Evolutionary conservation across 129 eudicot species (phyloP).

Genomic region (Artemisia annua): DNA sequence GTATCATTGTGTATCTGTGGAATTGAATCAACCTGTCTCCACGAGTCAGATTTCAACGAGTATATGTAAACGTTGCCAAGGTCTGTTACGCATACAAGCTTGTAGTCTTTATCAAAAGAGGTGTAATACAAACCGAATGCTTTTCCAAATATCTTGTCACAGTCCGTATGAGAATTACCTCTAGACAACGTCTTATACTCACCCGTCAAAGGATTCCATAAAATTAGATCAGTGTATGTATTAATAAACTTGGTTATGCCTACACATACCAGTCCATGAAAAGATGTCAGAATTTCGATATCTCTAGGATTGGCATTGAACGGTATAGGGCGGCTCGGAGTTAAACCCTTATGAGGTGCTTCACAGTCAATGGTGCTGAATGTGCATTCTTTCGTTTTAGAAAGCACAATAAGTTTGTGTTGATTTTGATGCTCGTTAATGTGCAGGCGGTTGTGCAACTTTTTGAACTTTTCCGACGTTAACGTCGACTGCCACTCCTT

Average conservation of each 20-base stretch:
- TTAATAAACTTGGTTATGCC: background rate
- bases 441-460: background rate
- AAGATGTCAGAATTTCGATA: background rate
- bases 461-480: background rate
- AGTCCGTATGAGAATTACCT: background rate
- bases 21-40: too few species aligned
- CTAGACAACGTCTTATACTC: background rate
- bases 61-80: too few species aligned
- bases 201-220: background rate
- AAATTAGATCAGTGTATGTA: background rate
- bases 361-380: constrained; percentile 7
- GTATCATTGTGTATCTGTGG: too few species aligned
- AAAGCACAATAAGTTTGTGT: background rate
- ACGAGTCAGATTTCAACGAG: too few species aligned
- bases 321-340: background rate
- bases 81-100: too few species aligned
- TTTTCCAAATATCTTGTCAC: too few species aligned
- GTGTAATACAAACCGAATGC: too few species aligned
- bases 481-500: background rate
- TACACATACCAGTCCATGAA: background rate
- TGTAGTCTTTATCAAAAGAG: too few species aligned
- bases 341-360: background rate
- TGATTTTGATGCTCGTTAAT: background rate
- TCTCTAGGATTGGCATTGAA: background rate
- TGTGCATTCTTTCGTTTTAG: background rate